Conservation (phyloP, 306 rosid genomes). For the Abrus precatorius region DNA sequence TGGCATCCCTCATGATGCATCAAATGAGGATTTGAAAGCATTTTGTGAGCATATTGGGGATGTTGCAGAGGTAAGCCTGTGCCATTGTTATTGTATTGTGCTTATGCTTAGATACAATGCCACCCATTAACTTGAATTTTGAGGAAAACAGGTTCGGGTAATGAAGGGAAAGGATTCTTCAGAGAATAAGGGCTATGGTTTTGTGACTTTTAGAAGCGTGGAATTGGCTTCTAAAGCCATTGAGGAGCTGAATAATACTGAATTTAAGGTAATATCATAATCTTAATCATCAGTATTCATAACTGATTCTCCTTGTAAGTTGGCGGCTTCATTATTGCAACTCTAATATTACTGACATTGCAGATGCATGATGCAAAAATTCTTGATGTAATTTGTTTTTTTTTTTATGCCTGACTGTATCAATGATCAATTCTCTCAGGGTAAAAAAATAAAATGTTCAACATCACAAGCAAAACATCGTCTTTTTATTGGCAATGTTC, state of each 20-base stretch:
- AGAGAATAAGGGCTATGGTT: conserved; percentile 87
- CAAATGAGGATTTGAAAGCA: conserved; percentile 72
- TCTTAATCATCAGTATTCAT: conserved; percentile 3
- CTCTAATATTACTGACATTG: conserved; percentile 33
- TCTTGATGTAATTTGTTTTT: conserved; percentile 8
- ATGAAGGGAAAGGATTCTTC: conserved; percentile 86
- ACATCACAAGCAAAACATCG: conserved; percentile 96
- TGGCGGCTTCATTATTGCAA: conserved; percentile 14
- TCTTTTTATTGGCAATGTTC: conserved; percentile 94
- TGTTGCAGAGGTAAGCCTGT: conserved; percentile 73
- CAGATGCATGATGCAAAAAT: conserved; percentile 22
- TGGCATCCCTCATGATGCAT: conserved; percentile 81
- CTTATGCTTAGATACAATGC: conserved; percentile 8
- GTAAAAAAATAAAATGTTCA: conserved; percentile 87
- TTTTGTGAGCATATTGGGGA: conserved; percentile 86
- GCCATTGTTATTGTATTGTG: conserved; percentile 28
- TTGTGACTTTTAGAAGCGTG: conserved; percentile 82
- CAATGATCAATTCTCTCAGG: conserved; percentile 59
- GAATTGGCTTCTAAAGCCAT: conserved; percentile 93
- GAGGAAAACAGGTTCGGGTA: conserved; percentile 79
- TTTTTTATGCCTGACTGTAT: conserved; percentile 41
- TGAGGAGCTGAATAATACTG: conserved; percentile 74
- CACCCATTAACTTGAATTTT: conserved; percentile 42
- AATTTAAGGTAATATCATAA: conserved; percentile 72
- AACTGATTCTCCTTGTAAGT: conserved; percentile 7